phyloP scores from a whole-genome alignment of 371 early-diverging fungal species.

The Zychaea mexicana region DNA sequence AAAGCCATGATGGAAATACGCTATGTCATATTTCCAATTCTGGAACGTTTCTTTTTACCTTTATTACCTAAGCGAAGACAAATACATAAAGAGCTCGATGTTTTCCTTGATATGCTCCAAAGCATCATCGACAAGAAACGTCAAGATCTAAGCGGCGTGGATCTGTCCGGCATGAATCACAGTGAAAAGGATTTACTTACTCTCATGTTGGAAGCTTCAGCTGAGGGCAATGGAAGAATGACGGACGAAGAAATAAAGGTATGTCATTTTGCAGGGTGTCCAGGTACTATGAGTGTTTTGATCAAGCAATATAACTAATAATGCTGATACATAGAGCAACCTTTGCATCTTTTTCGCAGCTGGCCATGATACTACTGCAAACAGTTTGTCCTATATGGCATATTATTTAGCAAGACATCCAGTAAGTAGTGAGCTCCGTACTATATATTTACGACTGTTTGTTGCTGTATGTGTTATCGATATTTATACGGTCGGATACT shows the following conservation, averaged over 20 bases:
- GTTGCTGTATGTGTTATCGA: no score
- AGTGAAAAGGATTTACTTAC: conserved; percentile 46
- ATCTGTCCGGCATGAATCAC: conserved; percentile 13
- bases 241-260: conserved; percentile 34
- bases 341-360: conserved; percentile 29
- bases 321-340: conserved; percentile 15
- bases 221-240: conserved; percentile 22
- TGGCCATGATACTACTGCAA: conserved; percentile 25
- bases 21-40: conserved; percentile 45
- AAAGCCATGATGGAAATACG: conserved; percentile 25
- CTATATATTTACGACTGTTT: no score
- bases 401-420: conserved; percentile 30
- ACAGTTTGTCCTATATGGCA: conserved; percentile 18
- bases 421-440: conserved; percentile 17
- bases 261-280: conserved; percentile 6
- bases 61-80: conserved; percentile 30
- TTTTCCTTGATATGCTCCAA: conserved; percentile 30
- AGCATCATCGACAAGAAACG: conserved; percentile 36
- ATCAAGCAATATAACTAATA: neutral
- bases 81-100: conserved; percentile 22
- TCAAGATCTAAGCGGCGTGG: conserved; percentile 15
- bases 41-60: conserved; percentile 26
- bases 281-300: neutral
- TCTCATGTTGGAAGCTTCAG: conserved; percentile 39
- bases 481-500: neutral